phyloP scores from a whole-genome alignment of 352 stramenopile species.

The Phytophthora rubi region DNA sequence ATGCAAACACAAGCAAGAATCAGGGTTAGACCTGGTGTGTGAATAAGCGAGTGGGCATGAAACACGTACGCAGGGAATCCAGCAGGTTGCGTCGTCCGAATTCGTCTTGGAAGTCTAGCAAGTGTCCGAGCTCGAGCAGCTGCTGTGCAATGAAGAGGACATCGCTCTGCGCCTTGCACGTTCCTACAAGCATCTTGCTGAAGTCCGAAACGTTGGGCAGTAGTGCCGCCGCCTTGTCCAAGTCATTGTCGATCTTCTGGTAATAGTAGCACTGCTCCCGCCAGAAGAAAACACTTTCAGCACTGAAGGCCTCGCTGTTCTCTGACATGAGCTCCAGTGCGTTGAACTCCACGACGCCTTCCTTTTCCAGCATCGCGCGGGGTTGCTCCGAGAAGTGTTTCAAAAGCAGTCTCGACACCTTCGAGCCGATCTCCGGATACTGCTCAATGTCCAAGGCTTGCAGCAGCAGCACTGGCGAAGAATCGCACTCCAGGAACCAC shows the following conservation, averaged over 20 bases:
- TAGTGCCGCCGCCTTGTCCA: constrained; percentile 56
- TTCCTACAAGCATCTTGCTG: constrained; percentile 64
- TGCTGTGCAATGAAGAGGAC: constrained; percentile 78
- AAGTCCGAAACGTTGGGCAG: constrained; percentile 76
- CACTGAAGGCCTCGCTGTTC: constrained; percentile 49
- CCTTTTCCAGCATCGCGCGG: constrained; percentile 31
- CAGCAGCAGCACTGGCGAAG: constrained; percentile 60
- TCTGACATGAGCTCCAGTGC: constrained; percentile 50
- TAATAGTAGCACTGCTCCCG: constrained; percentile 82
- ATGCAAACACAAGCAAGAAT: not conserved
- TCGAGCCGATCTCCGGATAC: constrained; percentile 53
- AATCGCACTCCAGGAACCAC: constrained; percentile 66
- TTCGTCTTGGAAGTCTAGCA: constrained; percentile 83
- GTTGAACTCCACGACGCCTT: constrained; percentile 48
- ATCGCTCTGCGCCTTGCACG: constrained; percentile 50
- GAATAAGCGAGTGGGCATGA: constrained; percentile 1
- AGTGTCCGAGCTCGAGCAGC: constrained; percentile 63
- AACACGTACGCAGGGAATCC: constrained; percentile 59
- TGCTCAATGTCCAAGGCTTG: constrained; percentile 73
- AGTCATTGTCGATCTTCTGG: constrained; percentile 62
- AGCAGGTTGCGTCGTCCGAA: constrained; percentile 78
- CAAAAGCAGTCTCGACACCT: constrained; percentile 58
- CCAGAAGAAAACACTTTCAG: constrained; percentile 81
- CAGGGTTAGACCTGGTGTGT: not conserved
- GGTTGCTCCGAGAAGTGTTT: constrained; percentile 52